These are phyloP conservation scores for Suillus subalutaceus DNA, from an alignment of 768 basidiomycete genomes.

Conservation along the genomic window DNA sequence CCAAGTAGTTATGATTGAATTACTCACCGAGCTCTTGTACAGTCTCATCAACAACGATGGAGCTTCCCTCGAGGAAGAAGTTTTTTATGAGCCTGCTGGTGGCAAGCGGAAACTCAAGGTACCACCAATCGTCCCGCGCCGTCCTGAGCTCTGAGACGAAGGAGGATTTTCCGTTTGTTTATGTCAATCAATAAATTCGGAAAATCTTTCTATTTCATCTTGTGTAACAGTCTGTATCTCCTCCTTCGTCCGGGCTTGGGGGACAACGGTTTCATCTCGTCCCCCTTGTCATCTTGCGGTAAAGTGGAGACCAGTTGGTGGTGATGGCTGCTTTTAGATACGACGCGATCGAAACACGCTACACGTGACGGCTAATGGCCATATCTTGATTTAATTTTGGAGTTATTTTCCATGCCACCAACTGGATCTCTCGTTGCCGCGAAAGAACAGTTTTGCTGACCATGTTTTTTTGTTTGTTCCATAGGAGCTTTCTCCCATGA, in stretches of 20 bases:
- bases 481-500: conserved; percentile 46
- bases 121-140: conserved; percentile 83
- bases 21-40: conserved; percentile 14
- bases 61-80: conserved; percentile 76
- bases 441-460: conserved; percentile 38
- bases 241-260: conserved; percentile 93
- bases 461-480: conserved; percentile 22
- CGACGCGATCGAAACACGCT: conserved; percentile 31
- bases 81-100: conserved; percentile 71
- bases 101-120: conserved; percentile 87
- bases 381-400: conserved; percentile 29
- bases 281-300: conserved; percentile 66
- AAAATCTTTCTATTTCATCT: conserved; percentile 38
- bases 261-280: conserved; percentile 77
- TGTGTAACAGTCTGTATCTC: conserved; percentile 75
- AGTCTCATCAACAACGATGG: conserved; percentile 73
- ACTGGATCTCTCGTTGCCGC: conserved; percentile 41
- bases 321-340: conserved; percentile 32
- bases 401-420: conserved; percentile 31
- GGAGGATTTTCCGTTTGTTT: conserved; percentile 59
- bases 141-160: conserved; percentile 95
- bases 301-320: conserved; percentile 41
- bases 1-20: neutral
- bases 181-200: conserved; percentile 31
- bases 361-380: conserved; percentile 35